phyloP scores from a whole-genome alignment of 495 filamentous ascomycete species.

The Lasiosphaeria ovina region DNA sequence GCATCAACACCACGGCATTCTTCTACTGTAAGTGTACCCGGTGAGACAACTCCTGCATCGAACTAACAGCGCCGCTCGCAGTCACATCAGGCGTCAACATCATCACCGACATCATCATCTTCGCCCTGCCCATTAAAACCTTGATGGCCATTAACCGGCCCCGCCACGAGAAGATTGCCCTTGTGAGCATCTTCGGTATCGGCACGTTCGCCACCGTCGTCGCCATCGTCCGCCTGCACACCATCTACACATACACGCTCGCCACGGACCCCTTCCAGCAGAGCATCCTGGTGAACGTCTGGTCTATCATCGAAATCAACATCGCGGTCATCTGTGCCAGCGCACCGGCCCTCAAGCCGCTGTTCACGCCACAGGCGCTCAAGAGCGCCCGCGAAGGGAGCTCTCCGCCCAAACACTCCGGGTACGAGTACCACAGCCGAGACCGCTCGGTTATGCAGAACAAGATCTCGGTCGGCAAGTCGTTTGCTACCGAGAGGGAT shows the following conservation, averaged over 20 bases:
- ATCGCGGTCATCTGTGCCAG: conserved; percentile 51
- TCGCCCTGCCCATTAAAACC: conserved; percentile 48
- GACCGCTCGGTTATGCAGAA: no score
- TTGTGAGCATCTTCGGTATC: conserved; percentile 49
- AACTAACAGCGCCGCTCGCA: conserved; percentile 3
- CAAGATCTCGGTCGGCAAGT: no score
- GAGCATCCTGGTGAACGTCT: conserved; percentile 35
- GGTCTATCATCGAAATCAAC: conserved; percentile 53
- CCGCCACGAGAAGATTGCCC: conserved; percentile 43
- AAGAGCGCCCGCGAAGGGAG: no score
- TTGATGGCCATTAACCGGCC: conserved; percentile 45
- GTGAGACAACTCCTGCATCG: no score
- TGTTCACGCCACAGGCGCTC: conserved; percentile 23
- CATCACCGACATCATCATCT: conserved; percentile 51
- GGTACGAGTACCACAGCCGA: no score
- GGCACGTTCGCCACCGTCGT: conserved; percentile 45
- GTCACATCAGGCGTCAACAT: conserved; percentile 53
- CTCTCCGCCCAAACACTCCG: no score
- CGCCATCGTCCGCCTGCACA: conserved; percentile 47
- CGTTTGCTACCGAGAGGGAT: no score
- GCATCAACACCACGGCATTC: conserved; percentile 49
- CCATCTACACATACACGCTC: conserved; percentile 34
- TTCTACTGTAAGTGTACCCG: conserved; percentile 44
- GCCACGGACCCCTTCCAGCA: conserved; percentile 34
- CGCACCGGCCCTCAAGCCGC: conserved; percentile 45